phyloP scores from a whole-genome alignment of 179 eudicot species.

The Sideroxylon spinosum region DNA sequence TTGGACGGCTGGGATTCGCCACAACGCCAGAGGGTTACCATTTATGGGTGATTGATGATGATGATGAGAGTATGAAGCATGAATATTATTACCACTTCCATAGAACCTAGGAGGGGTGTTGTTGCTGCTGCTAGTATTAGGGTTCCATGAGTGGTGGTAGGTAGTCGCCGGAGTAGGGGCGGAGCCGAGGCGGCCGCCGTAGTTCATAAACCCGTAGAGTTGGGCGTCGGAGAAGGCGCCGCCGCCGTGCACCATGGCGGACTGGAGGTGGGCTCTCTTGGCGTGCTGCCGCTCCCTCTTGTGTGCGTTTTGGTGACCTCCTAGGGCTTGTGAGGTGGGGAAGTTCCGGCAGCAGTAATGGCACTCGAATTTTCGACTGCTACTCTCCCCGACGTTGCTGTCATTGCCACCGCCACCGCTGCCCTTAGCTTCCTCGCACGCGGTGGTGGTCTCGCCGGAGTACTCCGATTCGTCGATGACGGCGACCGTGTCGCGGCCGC shows the following conservation, averaged over 20 bases:
- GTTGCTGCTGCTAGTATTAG: neutral
- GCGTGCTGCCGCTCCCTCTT: conserved; percentile 93
- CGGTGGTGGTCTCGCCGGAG: no score
- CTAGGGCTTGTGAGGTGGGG: conserved; percentile 97
- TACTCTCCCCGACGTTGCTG: conserved; percentile 11
- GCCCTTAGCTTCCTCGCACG: no score
- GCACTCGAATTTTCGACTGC: conserved; percentile 74
- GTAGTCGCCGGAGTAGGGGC: no score
- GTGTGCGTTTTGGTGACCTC: conserved; percentile 99
- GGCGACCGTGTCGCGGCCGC: no score
- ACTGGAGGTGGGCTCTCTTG: conserved; percentile 77
- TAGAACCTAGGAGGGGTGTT: conserved; percentile 24
- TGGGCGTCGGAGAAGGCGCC: no score
- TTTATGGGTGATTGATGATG: conserved; percentile 44
- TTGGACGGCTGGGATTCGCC: conserved; percentile 59
- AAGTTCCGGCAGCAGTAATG: conserved; percentile 91
- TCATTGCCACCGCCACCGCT: no score
- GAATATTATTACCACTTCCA: conserved; percentile 1
- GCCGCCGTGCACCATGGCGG: conserved; percentile 17
- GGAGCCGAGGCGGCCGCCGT: no score
- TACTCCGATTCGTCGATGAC: no score
- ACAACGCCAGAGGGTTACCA: conserved; percentile 62
- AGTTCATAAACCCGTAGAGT: no score
- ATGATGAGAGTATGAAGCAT: conserved; percentile 16
- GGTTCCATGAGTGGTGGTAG: no score